Conservation (phyloP, 805 yeast genomes). For the Monosporozyma aerobia region DNA sequence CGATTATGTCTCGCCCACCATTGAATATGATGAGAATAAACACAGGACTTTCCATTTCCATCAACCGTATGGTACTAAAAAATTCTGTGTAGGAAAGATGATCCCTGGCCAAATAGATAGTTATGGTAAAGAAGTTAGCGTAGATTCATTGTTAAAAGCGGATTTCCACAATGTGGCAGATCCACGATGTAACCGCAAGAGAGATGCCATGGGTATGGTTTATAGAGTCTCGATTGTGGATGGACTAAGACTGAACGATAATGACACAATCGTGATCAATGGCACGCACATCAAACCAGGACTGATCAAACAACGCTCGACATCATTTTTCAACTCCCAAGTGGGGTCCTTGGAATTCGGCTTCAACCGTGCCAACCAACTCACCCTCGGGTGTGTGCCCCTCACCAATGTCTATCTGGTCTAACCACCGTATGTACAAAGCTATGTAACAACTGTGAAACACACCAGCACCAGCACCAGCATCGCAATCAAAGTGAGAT, state of each 20-base stretch:
- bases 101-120: background rate
- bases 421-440: background rate
- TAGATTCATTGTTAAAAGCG: background rate
- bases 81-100: conserved; percentile 4
- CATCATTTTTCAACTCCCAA: background rate
- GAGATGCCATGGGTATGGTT: background rate
- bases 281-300: conserved; percentile 8
- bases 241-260: background rate
- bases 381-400: conserved; percentile 23
- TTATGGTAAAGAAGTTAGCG: background rate
- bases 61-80: background rate
- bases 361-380: conserved; percentile 14
- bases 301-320: background rate
- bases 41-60: background rate
- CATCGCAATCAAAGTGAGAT: too few relatives aligned
- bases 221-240: conserved; percentile 1
- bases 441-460: too few relatives aligned
- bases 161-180: background rate
- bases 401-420: conserved; percentile 14
- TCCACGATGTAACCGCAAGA: background rate
- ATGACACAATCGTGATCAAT: conserved; percentile 10
- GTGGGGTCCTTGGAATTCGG: conserved; percentile 10
- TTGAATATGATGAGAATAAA: background rate
- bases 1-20: conserved; percentile 4
- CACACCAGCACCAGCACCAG: too few relatives aligned